Evolutionary conservation across 1,284 basidiomycete genomes (phyloP), one percentile per base, ranked within the genome.

Genomic region (Lentinus polychrous): DNA sequence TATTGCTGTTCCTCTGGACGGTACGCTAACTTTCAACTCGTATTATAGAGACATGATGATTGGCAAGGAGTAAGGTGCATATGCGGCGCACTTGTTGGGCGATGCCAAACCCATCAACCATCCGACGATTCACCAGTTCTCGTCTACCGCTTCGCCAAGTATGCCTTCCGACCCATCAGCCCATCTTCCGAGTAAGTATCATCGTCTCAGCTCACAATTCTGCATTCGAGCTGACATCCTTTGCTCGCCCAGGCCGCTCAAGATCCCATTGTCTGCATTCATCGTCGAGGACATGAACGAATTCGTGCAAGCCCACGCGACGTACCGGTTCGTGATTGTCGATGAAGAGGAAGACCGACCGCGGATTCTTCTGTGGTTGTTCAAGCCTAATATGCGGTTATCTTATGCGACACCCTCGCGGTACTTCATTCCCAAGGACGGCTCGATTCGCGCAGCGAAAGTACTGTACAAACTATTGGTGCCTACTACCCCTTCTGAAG

Each of bases 271-370:
- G 18, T 88, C 88, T 1, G 86, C 87, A 11, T 93, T 89, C 66
- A 79, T 93, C 20, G 77, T 91, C 10, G 81, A 88, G 53, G 90
- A 94, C 59, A 89, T 94, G 87, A 76, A 78, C 39, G 92, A 94
- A 61, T 82, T 88, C 48, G 83, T 89, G 1, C 84, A 87, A 48
- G 91, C 92, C 0, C 91, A 94, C 62, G 92, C 91, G 2, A 86
- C 87, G 0, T 91, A 94, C 66, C 83, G 91, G 6, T 94, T 95
- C 59, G 75, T 92, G 40, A 70, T 95, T 38, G 71, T 80, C 8
- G 92, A 94, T 52, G 90, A 91, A 56, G 87, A 91, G 59, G 81
- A 84, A 17, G 86, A 91, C 52, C 75, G 73, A 31, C 81, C 85
- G 5, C 73, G 86, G 43, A 74, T 94, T n/a, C 69, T 93, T 52